These are phyloP conservation scores for Piper betle DNA, from an alignment of 164 flowering plant species.

Conservation along the genomic window DNA sequence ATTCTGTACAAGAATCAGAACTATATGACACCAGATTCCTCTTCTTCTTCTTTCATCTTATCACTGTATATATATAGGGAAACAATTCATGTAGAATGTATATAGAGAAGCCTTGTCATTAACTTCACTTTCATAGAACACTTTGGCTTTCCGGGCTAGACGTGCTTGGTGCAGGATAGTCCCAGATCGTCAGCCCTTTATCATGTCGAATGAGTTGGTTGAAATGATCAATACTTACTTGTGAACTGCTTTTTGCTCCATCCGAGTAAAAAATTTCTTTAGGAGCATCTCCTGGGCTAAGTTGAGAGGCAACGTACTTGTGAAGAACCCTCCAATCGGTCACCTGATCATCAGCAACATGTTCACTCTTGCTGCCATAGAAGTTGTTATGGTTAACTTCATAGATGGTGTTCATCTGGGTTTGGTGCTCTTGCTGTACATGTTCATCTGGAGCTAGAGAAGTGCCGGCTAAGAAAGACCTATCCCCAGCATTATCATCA, in stretches of 20 bases:
- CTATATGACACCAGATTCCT: neutral
- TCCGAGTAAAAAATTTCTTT: constrained; percentile 30
- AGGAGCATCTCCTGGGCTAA: constrained; percentile 45
- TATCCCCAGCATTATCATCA: constrained; percentile 12
- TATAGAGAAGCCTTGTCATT: neutral
- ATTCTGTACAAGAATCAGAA: constrained; percentile 46
- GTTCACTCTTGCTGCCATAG: constrained; percentile 11
- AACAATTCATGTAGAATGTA: constrained; percentile 16
- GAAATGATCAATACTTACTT: constrained; percentile 23
- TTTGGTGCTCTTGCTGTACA: constrained; percentile 19
- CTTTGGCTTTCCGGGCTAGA: constrained; percentile 22
- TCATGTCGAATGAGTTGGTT: constrained; percentile 22
- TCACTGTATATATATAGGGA: constrained; percentile 1
- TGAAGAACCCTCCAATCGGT: constrained; percentile 85
- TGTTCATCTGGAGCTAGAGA: constrained; percentile 38
- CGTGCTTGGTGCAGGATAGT: constrained; percentile 39
- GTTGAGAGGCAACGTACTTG: constrained; percentile 89
- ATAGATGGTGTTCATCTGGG: constrained; percentile 21
- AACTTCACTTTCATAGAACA: constrained; percentile 47
- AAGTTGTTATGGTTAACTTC: constrained; percentile 8
- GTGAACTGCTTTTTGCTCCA: constrained; percentile 14
- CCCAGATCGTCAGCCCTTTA: constrained; percentile 26
- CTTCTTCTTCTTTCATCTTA: neutral
- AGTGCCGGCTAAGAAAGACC: constrained; percentile 29
- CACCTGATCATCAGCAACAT: constrained; percentile 42